Evolutionary conservation across 768 basidiomycete genomes (phyloP).

Genomic region (Podaxis mareebaensis): DNA sequence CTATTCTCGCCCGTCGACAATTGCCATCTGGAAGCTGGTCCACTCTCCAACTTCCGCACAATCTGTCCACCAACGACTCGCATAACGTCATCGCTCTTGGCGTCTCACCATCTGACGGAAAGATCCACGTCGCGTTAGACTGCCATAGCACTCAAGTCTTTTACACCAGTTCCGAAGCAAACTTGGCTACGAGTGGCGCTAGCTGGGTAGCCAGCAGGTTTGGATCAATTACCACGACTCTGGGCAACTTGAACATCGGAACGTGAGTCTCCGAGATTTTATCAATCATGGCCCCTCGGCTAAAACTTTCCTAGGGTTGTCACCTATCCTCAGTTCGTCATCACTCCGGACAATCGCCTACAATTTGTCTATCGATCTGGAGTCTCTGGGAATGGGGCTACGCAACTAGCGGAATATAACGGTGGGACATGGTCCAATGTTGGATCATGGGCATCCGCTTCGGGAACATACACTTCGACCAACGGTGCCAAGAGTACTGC

Average conservation of each 20-base stretch:
- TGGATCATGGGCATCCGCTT: conserved; percentile 46
- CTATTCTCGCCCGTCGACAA: conserved; percentile 40
- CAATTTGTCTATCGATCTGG: conserved; percentile 51
- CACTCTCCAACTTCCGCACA: conserved; percentile 43
- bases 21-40: conserved; percentile 43
- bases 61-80: conserved; percentile 40
- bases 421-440: conserved; percentile 42
- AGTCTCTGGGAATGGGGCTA: conserved; percentile 47
- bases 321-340: conserved; percentile 50
- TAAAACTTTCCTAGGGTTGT: conserved; percentile 29
- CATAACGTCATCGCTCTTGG: conserved; percentile 47
- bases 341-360: conserved; percentile 45
- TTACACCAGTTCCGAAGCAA: conserved; percentile 43
- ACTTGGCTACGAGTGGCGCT: conserved; percentile 39
- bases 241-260: conserved; percentile 43
- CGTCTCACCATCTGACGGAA: conserved; percentile 45
- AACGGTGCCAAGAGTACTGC: conserved; percentile 41
- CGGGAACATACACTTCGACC: conserved; percentile 43
- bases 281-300: neutral
- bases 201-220: conserved; percentile 46
- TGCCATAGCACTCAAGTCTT: conserved; percentile 44
- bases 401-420: conserved; percentile 47
- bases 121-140: conserved; percentile 48
- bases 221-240: conserved; percentile 38
- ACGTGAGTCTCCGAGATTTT: conserved; percentile 29